These are phyloP conservation scores for sorghum (Sorghum bicolor) DNA, from an alignment of 176 grass and related monocot species.

Conservation along the genomic window DNA sequence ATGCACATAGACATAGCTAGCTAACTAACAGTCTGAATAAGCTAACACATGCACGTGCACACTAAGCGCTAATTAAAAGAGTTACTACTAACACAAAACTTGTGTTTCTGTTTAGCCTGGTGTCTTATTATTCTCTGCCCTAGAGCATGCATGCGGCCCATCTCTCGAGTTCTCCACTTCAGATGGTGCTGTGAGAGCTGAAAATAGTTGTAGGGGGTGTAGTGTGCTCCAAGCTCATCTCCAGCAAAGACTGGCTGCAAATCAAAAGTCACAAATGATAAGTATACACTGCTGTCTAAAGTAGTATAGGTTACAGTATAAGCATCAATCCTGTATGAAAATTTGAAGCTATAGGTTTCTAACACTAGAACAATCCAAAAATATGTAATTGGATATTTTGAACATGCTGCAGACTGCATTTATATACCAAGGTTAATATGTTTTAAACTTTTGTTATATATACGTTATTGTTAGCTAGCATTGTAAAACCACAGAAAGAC, in stretches of 20 bases:
- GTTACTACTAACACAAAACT: not conserved
- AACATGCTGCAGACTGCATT: not conserved
- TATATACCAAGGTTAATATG: not conserved
- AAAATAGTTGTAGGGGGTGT: not conserved
- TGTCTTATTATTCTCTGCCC: not conserved
- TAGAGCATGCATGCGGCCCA: not conserved
- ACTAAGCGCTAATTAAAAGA: not conserved
- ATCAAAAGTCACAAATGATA: constrained; percentile 21
- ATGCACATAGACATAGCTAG: not conserved
- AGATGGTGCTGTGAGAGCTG: not conserved
- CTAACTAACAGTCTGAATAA: not conserved
- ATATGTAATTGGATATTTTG: not conserved
- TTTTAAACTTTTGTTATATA: not conserved
- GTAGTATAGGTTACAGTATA: not conserved
- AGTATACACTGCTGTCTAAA: not conserved
- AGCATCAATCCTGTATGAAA: not conserved
- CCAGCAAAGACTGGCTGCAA: constrained; percentile 73
- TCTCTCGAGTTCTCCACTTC: not conserved
- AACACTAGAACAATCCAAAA: not conserved
- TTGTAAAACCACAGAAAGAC: not conserved
- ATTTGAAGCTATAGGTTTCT: not conserved
- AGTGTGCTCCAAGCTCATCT: constrained; percentile 41
- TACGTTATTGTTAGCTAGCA: not conserved
- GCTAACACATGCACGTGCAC: not conserved
- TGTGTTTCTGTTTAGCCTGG: not conserved